A percentile compares a stretch with the other conserved stretches of the same genome.
phyloP scores from a whole-genome alignment of 768 basidiomycete genomes.

The Chalciporus sphaerocephalus region DNA sequence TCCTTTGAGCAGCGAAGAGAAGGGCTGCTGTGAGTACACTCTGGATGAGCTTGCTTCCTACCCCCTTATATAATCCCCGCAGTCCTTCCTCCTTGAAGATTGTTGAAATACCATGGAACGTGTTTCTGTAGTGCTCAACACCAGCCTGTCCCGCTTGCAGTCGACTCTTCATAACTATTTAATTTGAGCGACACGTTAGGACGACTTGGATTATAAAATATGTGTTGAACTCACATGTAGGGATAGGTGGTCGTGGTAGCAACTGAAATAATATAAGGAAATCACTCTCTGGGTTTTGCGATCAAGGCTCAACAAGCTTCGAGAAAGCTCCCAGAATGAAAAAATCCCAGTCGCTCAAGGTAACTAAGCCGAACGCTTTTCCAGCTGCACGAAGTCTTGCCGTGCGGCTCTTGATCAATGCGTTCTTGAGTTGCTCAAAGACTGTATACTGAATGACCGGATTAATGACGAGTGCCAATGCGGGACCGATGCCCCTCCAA shows the following conservation, averaged over 20 bases:
- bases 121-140: slow-evolving; percentile 69
- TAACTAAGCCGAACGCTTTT: slow-evolving; percentile 39
- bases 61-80: slow-evolving; percentile 82
- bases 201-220: neutral
- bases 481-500: slow-evolving; percentile 91
- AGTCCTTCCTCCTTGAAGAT: slow-evolving; percentile 78
- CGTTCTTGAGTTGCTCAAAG: slow-evolving; percentile 93
- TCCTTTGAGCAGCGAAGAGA: slow-evolving; percentile 83
- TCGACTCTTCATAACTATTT: slow-evolving; percentile 69
- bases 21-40: slow-evolving; percentile 92
- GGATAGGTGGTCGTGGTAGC: slow-evolving; percentile 65
- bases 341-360: slow-evolving; percentile 81
- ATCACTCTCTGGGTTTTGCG: neutral
- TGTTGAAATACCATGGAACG: slow-evolving; percentile 69
- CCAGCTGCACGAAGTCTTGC: slow-evolving; percentile 47
- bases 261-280: slow-evolving; percentile 28
- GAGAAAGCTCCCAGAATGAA: slow-evolving; percentile 93
- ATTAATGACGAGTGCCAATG: slow-evolving; percentile 90
- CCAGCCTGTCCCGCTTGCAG: slow-evolving; percentile 69
- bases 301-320: slow-evolving; percentile 61
- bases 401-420: slow-evolving; percentile 61
- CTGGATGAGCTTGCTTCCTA: slow-evolving; percentile 84
- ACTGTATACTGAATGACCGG: slow-evolving; percentile 91
- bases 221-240: slow-evolving; percentile 51
- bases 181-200: neutral